Conservation (phyloP, 495 filamentous ascomycete species). For the Staphylotrichum longicolle region DNA sequence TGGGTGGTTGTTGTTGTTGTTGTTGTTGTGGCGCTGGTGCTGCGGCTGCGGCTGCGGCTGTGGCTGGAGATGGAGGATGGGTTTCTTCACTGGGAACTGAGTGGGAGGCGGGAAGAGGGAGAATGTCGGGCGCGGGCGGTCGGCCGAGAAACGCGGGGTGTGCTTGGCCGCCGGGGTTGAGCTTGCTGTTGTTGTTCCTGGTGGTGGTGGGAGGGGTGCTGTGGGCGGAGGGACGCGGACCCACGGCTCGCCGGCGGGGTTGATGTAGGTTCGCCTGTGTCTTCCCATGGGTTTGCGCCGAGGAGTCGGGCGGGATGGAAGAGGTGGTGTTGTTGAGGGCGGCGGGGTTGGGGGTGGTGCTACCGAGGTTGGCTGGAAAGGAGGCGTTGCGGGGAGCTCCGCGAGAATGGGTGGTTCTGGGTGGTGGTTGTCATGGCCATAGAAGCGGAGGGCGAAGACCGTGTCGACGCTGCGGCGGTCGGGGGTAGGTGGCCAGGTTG, state of each 20-base stretch:
- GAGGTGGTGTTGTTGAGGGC: constrained; percentile 2
- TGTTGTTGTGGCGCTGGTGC: background rate
- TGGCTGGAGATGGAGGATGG: no score
- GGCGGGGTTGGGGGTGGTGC: constrained; percentile 2
- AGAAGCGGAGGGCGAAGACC: constrained; percentile 19
- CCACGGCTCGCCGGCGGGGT: constrained; percentile 26
- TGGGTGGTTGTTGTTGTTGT: background rate
- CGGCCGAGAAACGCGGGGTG: no score
- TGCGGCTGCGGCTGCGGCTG: background rate
- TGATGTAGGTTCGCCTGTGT: constrained; percentile 15
- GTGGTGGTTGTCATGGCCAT: background rate
- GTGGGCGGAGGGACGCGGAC: constrained; percentile 20
- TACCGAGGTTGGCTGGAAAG: background rate
- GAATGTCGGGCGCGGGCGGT: background rate
- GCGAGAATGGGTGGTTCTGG: background rate
- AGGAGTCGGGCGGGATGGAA: no score
- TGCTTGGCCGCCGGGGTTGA: no score
- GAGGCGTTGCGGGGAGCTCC: constrained; percentile 17
- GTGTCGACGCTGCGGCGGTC: constrained; percentile 23
- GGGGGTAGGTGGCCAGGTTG: background rate
- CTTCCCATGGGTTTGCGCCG: background rate
- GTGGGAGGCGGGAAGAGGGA: constrained; percentile 7
- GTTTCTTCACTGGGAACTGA: no score
- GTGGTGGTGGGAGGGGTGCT: constrained; percentile 12
- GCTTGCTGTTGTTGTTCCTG: background rate